Percentiles rank a stretch among this genome's conserved stretches.
Evolutionary conservation across 139 green algal genomes (phyloP).

Genomic region (Nannochloris sp.): DNA sequence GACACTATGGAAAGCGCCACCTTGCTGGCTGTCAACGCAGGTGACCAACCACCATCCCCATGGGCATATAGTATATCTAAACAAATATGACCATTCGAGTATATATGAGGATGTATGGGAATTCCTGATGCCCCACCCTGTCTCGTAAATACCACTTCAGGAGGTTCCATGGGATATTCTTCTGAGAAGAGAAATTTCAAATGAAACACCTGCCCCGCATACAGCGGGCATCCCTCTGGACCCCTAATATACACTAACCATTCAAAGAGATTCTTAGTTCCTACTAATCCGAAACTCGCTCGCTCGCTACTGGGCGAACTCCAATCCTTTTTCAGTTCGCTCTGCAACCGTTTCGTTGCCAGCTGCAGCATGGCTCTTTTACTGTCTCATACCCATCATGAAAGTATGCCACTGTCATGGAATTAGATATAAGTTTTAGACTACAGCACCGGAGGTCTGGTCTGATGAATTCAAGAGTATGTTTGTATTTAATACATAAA

Average conservation of each 20-base stretch:
- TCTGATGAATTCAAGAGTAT: too few species aligned
- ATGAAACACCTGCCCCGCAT: constrained; percentile 10
- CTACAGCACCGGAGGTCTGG: too few species aligned
- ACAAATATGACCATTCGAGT: constrained; percentile 87
- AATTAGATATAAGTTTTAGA: too few species aligned
- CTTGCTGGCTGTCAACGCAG: constrained; percentile 83
- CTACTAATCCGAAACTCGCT: constrained; percentile 61
- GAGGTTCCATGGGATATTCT: constrained; percentile 63
- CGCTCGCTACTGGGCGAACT: constrained; percentile 65
- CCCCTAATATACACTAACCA: constrained; percentile 63
- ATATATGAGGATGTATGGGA: constrained; percentile 81
- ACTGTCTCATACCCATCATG: too few species aligned
- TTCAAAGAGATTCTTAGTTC: constrained; percentile 60
- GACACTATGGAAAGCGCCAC: constrained; percentile 55
- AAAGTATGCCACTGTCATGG: too few species aligned
- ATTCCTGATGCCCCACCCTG: constrained; percentile 21
- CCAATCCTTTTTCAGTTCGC: constrained; percentile 58
- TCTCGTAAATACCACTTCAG: constrained; percentile 60
- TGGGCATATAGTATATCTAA: constrained; percentile 81
- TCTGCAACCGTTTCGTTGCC: constrained; percentile 5
- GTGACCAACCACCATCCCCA: constrained; percentile 72
- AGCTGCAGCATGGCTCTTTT: background rate
- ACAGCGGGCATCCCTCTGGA: constrained; percentile 29
- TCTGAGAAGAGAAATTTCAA: constrained; percentile 59
- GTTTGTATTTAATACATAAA: too few species aligned